Percentiles rank a stretch among this genome's conserved stretches.
Conservation (phyloP, 768 basidiomycete genomes). For the Xerocomus spinulosus region DNA sequence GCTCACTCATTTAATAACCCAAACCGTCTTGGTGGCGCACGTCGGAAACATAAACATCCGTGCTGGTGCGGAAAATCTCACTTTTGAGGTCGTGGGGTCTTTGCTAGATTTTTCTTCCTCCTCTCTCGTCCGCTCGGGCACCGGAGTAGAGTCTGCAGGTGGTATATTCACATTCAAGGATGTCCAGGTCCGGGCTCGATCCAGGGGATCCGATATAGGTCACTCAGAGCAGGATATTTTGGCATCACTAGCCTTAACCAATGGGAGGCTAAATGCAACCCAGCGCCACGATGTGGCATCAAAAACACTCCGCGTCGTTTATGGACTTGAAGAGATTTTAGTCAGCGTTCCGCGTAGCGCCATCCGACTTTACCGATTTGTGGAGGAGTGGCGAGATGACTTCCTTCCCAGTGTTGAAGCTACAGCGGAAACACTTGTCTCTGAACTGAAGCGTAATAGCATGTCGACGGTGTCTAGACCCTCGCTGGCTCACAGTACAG, state of each 20-base stretch:
- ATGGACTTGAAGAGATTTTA: conserved; percentile 42
- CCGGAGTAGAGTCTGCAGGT: conserved; percentile 41
- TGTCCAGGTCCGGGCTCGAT: conserved; percentile 55
- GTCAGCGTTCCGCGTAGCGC: conserved; percentile 77
- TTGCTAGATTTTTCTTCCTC: conserved; percentile 23
- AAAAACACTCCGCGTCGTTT: conserved; percentile 39
- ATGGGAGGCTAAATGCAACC: conserved; percentile 44
- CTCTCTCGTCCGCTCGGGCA: conserved; percentile 10
- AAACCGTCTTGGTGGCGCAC: conserved; percentile 38
- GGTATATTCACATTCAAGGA: conserved; percentile 46
- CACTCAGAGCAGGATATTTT: conserved; percentile 50
- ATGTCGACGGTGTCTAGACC: conserved; percentile 31
- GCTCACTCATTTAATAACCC: conserved; percentile 7
- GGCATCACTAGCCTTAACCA: conserved; percentile 51
- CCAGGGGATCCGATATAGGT: conserved; percentile 37
- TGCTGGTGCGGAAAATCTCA: conserved; percentile 66
- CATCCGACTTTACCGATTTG: conserved; percentile 69
- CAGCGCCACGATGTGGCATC: conserved; percentile 43
- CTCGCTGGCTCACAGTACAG: conserved; percentile 21
- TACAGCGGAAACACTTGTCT: conserved; percentile 57
- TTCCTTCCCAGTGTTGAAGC: conserved; percentile 73
- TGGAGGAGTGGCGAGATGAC: conserved; percentile 79
- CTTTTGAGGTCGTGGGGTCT: conserved; percentile 53
- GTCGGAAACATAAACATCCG: conserved; percentile 47
- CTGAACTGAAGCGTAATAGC: conserved; percentile 51